Conservation (phyloP, 768 basidiomycete genomes). For the Melanogaster broomeanus region DNA sequence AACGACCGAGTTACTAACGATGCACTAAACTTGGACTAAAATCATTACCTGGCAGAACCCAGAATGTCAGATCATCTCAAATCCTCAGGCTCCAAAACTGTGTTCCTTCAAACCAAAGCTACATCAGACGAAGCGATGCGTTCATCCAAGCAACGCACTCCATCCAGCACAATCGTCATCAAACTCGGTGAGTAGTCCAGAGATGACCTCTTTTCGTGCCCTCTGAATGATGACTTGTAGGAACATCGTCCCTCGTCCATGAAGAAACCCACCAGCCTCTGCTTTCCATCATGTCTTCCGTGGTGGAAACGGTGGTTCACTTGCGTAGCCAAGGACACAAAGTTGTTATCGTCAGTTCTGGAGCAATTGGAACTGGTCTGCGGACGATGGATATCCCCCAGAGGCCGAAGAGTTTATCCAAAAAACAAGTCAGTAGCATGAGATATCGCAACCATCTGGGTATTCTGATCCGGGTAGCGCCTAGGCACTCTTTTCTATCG, state of each 20-base stretch:
- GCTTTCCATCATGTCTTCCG: constrained; percentile 84
- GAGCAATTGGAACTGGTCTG: constrained; percentile 95
- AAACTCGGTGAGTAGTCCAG: constrained; percentile 66
- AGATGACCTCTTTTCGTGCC: not conserved
- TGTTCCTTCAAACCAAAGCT: not conserved
- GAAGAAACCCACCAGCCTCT: constrained; percentile 91
- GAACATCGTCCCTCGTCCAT: constrained; percentile 96
- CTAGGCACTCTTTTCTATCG: constrained; percentile 94
- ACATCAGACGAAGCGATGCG: constrained; percentile 17
- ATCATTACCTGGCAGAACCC: too few species aligned
- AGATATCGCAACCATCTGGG: not conserved
- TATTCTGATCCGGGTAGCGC: constrained; percentile 21
- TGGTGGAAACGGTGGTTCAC: constrained; percentile 87
- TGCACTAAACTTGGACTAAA: too few species aligned
- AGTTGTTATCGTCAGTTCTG: constrained; percentile 93
- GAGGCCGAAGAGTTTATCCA: constrained; percentile 80
- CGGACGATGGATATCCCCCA: constrained; percentile 86
- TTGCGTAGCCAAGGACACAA: constrained; percentile 84
- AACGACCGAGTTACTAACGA: not conserved
- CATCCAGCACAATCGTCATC: constrained; percentile 75
- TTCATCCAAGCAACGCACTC: constrained; percentile 21
- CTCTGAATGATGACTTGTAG: constrained; percentile 32
- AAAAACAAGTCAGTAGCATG: constrained; percentile 76
- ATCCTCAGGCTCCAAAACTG: constrained; percentile 8
- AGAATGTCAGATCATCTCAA: constrained; percentile 16